Conservation (phyloP, 2,329 filamentous ascomycete genomes). For the Diaporthe aspalathi region DNA sequence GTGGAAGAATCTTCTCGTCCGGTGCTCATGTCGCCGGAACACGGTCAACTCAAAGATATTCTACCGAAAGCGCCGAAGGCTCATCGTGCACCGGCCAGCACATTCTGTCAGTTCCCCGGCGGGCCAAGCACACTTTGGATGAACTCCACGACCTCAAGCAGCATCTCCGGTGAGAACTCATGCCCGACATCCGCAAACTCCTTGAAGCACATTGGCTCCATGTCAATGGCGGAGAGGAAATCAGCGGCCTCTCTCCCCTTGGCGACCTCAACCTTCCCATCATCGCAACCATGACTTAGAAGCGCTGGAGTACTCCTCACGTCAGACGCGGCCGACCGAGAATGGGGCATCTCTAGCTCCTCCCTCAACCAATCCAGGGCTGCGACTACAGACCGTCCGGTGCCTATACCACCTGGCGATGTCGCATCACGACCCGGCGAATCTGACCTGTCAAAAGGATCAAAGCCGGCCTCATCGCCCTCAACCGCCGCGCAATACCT, state of each 20-base stretch:
- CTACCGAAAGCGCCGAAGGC: not conserved
- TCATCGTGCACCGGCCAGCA: too few species aligned
- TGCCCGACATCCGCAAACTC: slow-evolving; percentile 57
- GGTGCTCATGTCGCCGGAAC: slow-evolving; percentile 37
- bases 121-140: slow-evolving; percentile 38
- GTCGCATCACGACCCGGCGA: slow-evolving; percentile 32
- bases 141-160: slow-evolving; percentile 52
- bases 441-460: slow-evolving; percentile 26
- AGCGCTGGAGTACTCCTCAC: slow-evolving; percentile 54
- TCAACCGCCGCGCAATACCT: not conserved
- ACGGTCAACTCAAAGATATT: not conserved
- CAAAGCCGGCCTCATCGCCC: slow-evolving; percentile 38
- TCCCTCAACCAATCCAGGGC: slow-evolving; percentile 41
- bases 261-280: slow-evolving; percentile 54
- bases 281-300: slow-evolving; percentile 57
- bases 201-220: slow-evolving; percentile 49
- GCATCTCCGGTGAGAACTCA: slow-evolving; percentile 57
- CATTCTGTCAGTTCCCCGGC: not conserved
- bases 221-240: slow-evolving; percentile 50
- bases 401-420: not conserved
- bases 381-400: not conserved
- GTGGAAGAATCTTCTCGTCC: not conserved
- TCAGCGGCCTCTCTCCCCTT: slow-evolving; percentile 50
- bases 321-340: not conserved
- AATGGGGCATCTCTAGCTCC: slow-evolving; percentile 40